Evolutionary conservation across 2,329 filamentous ascomycete species (phyloP), one percentile per base, ranked within the genome.

Genomic region (Aspergillus nomiae): DNA sequence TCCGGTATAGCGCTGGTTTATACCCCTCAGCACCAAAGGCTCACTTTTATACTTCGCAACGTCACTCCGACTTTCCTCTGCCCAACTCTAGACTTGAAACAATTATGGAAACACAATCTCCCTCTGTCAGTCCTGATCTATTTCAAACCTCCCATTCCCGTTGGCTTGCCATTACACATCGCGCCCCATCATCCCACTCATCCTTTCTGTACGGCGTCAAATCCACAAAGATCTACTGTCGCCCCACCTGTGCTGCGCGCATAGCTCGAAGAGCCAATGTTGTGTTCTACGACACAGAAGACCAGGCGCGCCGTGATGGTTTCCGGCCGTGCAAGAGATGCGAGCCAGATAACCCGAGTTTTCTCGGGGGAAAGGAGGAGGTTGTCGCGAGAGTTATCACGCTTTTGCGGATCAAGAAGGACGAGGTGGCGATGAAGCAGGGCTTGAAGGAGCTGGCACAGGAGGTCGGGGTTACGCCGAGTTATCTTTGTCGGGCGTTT

Each of bases 191-290:
- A 24, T 76, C 80, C 2, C 73, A 79, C 60, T 73, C 69, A 3
- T 69, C 75, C 19, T 86, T 85, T 72, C 73, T 85, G 56, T 85
- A 85, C 72, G 74, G 76, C n/a, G 83, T 85, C 30, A 78, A 75
- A 59, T 81, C 80, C 41, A 63, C 61, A 34, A 56, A 55, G 28
- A 60, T 63, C 58, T 63, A 63, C 58, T 63, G 58, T 16, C 58
- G 57, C 7, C 61, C 58, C 7, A 57, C 58, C 43, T 63, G 58
- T 26, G 19, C 58, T 2, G 61, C 4, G 84, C 82, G 87, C 0
- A 82, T 89, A 14, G 86, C 88, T 1, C 82, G 87, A 2, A 82
- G 87, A 53, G 83, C 85, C 56, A 90, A 90, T 56, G 82, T 89
- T 4, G 73, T 75, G 1, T 90, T 88, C 74, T 87, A 82, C 73